Base-by-base conservation (phyloP, 805 yeast species). In the Maudiozyma saulgeensis region DNA sequence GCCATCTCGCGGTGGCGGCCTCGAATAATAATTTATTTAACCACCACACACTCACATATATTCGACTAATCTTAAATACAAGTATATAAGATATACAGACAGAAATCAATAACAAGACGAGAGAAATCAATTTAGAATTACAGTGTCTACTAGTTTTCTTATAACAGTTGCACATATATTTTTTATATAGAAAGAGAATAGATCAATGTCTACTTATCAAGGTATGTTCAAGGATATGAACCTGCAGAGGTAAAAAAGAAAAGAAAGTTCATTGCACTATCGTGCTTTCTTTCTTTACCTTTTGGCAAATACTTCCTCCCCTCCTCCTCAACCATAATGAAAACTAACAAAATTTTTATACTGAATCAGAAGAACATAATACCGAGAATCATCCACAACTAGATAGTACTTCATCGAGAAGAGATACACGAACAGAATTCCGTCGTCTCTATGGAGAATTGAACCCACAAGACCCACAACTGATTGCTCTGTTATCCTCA, bases 171-270 rank as follows among this genome's bases (percentile, higher is more conserved):
- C 32, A 9, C 32, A 28, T 11, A 28, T 28, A 28, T 28, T 4
- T 21, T 21, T 21, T 11, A 28, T 28, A 28, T 9, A 28, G 32
- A 28, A 35, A 13, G 15, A 35, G 16, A 6, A 32, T 37, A 16
- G 19, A 38, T 19, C n/a, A 19, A 38, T 64, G 70, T 63, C 70
- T 1, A 59, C 59, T 8, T 67, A 67, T 55, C 66, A 66, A 54
- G 70, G 71, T 63, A 50, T 45, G 64, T 54, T 12, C 19, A 5
- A 19, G 11, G n/a, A 38, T 16, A 35, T 15, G 16, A 16, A 35
- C 8, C 32, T 9, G 12, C 32, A 28, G 32, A 28, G 32, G 32
- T 28, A 11, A 11, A 28, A 28, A 28, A 28, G 32, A n/a, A n/a
- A n/a, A n/a, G n/a, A n/a, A n/a, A n/a, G n/a, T n/a, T n/a, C n/a